Evolutionary conservation across 2,329 filamentous ascomycete genomes (phyloP), one percentile per base, ranked within the genome.

Genomic region (Colletotrichum paranaense): DNA sequence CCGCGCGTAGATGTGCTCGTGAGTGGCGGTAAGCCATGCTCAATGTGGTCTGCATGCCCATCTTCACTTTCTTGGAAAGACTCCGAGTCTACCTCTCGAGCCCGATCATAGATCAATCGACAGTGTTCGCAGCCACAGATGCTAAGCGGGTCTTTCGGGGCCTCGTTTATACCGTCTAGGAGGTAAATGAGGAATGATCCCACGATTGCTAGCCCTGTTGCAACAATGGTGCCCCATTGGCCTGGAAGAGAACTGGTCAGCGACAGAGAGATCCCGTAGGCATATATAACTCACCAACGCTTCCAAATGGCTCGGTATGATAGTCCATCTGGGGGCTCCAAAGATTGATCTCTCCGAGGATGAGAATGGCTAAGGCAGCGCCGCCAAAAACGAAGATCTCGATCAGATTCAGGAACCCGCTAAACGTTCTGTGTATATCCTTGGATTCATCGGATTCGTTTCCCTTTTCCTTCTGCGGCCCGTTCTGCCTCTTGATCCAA

Each of bases 331-430:
- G 89, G 0, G 67, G 24, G 60, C 89, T 92, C 76, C 86, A 92
- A 75, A 93, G 90, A 75, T 93, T 93, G 38, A 84, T 84, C 79
- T 93, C 92, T 0, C 92, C 92, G 0, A 91, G 80, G 4, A 91
- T 82, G 4, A 93, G 81, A 5, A 93, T 89, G 1, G 88, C 86
- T 1, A 92, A 70, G 0, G 92, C 88, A 1, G 89, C 89, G 6
- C 85, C 88, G 1, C 85, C 86, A 68, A 92, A 92, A 0, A 93
- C 76, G 0, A 89, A 89, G 4, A 91, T 83, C 68, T 91, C 89
- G 1, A 91, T 84, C 42, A 87, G 89, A 16, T 82, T 86, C 14
- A 91, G 82, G 32, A 90, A 89, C 11, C 83, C 83, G 1, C 85
- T 84, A 64, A 92, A 87, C 73, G 86, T 85, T 7, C 85, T 83